Percentiles rank a stretch among this genome's conserved stretches.
Conservation (phyloP, 331 rosid genomes). For the Ulmus americana region DNA sequence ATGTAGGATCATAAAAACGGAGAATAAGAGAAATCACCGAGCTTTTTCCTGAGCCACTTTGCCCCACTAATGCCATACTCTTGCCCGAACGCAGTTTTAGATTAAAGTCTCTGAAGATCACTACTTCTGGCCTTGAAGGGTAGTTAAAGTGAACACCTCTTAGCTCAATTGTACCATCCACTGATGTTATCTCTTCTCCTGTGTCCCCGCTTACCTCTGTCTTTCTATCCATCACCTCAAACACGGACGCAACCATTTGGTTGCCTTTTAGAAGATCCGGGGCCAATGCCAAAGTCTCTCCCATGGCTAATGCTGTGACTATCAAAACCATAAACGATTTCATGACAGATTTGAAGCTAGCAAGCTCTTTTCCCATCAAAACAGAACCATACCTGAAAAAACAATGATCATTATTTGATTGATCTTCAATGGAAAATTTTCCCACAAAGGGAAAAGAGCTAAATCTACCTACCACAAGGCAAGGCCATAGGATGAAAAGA, state of each 20-base stretch:
- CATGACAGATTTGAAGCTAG: slow-evolving; percentile 84
- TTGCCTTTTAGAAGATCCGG: slow-evolving; percentile 93
- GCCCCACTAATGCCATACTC: slow-evolving; percentile 83
- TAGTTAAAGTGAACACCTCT: slow-evolving; percentile 62
- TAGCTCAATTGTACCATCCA: slow-evolving; percentile 85
- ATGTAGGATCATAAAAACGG: slow-evolving; percentile 75
- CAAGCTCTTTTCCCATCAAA: slow-evolving; percentile 80
- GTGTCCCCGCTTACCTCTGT: slow-evolving; percentile 50
- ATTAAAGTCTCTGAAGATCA: slow-evolving; percentile 76
- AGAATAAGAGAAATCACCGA: slow-evolving; percentile 78
- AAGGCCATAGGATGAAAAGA: slow-evolving; percentile 87
- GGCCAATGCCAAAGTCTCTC: slow-evolving; percentile 80
- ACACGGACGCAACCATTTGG: slow-evolving; percentile 91
- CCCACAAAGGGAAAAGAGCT: background rate
- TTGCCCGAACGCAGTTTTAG: slow-evolving; percentile 65
- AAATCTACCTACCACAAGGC: slow-evolving; percentile 72
- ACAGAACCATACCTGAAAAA: slow-evolving; percentile 86
- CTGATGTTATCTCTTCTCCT: slow-evolving; percentile 67
- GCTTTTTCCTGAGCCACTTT: slow-evolving; percentile 99
- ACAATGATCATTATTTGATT: background rate
- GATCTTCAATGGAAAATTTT: background rate
- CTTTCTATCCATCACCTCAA: slow-evolving; percentile 69
- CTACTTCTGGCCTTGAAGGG: slow-evolving; percentile 85
- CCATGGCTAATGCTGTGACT: slow-evolving; percentile 90
- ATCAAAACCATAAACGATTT: slow-evolving; percentile 89